Conservation (phyloP, 2,329 filamentous ascomycete genomes). For the Lasiodiplodia theobromae region DNA sequence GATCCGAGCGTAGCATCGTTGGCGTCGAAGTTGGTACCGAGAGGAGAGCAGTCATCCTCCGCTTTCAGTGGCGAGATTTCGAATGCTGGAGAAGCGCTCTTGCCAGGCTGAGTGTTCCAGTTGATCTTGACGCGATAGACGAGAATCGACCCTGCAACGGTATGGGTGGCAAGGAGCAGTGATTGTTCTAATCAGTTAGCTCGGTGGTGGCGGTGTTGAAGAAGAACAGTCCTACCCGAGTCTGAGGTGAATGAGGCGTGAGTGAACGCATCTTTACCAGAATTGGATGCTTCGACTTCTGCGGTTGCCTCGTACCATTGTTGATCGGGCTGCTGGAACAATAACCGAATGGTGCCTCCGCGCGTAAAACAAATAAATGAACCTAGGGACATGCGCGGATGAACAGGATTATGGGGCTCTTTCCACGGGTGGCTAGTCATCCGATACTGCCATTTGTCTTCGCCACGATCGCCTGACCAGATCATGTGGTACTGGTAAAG, state of each 20-base stretch:
- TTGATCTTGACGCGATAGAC: slow-evolving; percentile 76
- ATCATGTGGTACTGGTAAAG: slow-evolving; percentile 43
- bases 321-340: slow-evolving; percentile 77
- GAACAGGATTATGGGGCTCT: slow-evolving; percentile 75
- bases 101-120: slow-evolving; percentile 73
- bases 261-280: slow-evolving; percentile 59
- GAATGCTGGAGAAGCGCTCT: slow-evolving; percentile 47
- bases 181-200: slow-evolving; percentile 48
- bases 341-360: slow-evolving; percentile 74
- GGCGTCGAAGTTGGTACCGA: slow-evolving; percentile 33
- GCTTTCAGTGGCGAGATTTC: slow-evolving; percentile 40
- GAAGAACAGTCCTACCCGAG: slow-evolving; percentile 62
- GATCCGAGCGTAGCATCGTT: slow-evolving; percentile 37
- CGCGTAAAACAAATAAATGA: slow-evolving; percentile 79
- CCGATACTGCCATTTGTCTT: slow-evolving; percentile 70
- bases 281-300: slow-evolving; percentile 77
- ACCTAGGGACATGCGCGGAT: slow-evolving; percentile 49
- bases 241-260: slow-evolving; percentile 63
- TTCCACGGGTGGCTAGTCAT: slow-evolving; percentile 69
- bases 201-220: slow-evolving; percentile 8
- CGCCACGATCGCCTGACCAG: slow-evolving; percentile 49
- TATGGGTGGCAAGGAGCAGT: slow-evolving; percentile 71
- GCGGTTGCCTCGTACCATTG: slow-evolving; percentile 74
- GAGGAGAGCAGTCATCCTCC: slow-evolving; percentile 43
- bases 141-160: slow-evolving; percentile 74